Evolutionary conservation across 306 rosid species (phyloP), one percentile per base, ranked within the genome.

Genomic region (Ormosia semicastrata): DNA sequence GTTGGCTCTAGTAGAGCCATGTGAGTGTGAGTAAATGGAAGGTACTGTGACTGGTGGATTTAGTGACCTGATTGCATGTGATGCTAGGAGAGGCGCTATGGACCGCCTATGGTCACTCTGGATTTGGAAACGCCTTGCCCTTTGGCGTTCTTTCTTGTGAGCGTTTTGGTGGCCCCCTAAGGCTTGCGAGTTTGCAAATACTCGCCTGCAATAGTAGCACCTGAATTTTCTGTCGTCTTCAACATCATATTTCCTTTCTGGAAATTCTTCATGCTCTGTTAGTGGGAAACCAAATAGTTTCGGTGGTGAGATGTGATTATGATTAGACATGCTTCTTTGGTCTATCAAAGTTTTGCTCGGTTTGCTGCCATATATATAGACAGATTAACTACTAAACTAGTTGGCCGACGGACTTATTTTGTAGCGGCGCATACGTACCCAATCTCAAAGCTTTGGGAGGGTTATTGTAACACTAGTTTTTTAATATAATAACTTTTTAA

Each of bases 131-230:
- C 88, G 86, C 65, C 86, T 89, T 0, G 87, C 89, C n/a, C 88
- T 82, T 67, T 89, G 90, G 32, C 94, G 92, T 73, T 92, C 97
- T 73, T 89, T 83, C 87, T 92, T 92, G 85, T 92, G 97, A 4
- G 97, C 97, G 44, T 92, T 90, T 66, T 92, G 97, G 71, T 92
- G 97, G 54, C 97, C 97, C 1, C 97, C 94, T 12, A 92, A 82
- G 0, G 97, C 97, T 57, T 92, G 97, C 0, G 94, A 89, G 73
- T 90, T 92, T 4, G 77, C 79, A 34, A 90, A 92, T 3, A 71
- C 92, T 37, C 92, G 76, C 40, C 64, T 81, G 80, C 97, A 92
- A 60, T 87, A 90, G 17, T 90, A 92, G 79, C 97, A 92, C 73
- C 80, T 77, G 91, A 87, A 92, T 70, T 81, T 90, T 39, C 88